Base-by-base conservation (phyloP, 768 basidiomycete genomes). In the Tricholoma terreum region DNA sequence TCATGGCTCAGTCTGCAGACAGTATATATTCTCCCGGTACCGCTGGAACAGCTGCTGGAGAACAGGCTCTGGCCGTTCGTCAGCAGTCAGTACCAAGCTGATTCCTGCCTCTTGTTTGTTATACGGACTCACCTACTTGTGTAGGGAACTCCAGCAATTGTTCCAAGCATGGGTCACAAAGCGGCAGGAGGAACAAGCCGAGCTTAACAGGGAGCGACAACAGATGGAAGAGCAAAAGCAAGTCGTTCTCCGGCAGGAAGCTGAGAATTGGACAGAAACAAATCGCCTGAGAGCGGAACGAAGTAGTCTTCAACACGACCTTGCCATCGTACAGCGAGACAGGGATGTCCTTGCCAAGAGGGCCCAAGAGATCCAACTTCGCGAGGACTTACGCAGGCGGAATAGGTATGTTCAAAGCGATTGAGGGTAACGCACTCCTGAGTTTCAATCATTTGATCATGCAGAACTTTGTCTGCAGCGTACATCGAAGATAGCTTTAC, bases 401-500 rank as follows among this genome's bases (percentile, higher is more conserved):
- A 64, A 63, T 33, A 60, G 63, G 63, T 54, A 38, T 24, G 58
- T 48, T 48, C 34, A 22, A 42, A 49, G 7, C 45, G 22, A 11
- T 58, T 27, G 35, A 22, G 5, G 50, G 33, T 8, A 2, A 6
- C 17, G 12, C 53, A 9, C 38, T 34, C 14, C 14, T 57, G 31
- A 35, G 33, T 46, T 27, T 34, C 48, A 11, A 42, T 64, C 1
- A 46, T 31, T 12, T 55, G 30, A 22, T 40, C 24, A 21, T 11
- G 22, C 33, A 64, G 63, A 38, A 58, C 61, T 8, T 33, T 15
- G 24, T 64, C 63, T 33, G 27, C 30, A 33, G 54, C 46, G 22
- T 62, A 40, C 34, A 59, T 64, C 21, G 63, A 64, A 57, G 63
- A 64, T 46, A 27, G 21, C 12, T 64, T 62, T 50, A 15, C 30